These are phyloP conservation scores for Thalassia testudinum DNA, from an alignment of 116 monocot genomes.

Conservation along the genomic window DNA sequence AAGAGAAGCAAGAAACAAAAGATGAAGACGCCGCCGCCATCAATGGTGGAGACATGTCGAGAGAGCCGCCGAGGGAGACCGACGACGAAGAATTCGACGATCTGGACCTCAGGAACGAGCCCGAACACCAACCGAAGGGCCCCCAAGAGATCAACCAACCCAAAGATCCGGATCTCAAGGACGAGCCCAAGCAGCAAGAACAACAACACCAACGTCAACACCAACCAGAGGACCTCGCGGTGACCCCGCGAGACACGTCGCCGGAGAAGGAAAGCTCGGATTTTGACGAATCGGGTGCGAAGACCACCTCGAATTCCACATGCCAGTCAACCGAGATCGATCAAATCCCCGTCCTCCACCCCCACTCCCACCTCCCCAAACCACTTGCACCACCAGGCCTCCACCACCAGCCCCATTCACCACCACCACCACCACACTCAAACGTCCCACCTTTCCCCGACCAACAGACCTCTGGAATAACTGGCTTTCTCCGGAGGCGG, in stretches of 20 bases:
- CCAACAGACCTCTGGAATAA: constrained; percentile 12
- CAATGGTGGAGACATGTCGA: too few relatives aligned
- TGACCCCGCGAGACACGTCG: too few relatives aligned
- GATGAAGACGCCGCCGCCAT: too few relatives aligned
- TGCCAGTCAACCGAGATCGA: too few relatives aligned
- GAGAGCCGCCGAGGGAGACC: too few relatives aligned
- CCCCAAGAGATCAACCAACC: background rate
- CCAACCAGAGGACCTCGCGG: too few relatives aligned
- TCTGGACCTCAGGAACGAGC: background rate
- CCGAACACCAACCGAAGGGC: background rate
- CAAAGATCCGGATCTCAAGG: background rate
- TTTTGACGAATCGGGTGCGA: too few relatives aligned
- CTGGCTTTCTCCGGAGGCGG: constrained; percentile 20
- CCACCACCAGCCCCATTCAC: background rate
- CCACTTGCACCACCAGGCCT: constrained; percentile 42
- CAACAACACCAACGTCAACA: too few relatives aligned
- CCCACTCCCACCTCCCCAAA: constrained; percentile 38
- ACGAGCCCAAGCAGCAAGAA: background rate
- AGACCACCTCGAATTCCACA: too few relatives aligned
- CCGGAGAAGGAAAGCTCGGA: too few relatives aligned
- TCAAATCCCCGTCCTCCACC: background rate
- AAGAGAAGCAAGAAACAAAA: background rate
- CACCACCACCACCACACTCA: background rate
- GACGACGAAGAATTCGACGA: background rate
- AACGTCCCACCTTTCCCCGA: background rate